Evolutionary conservation across 441 rosid genomes (phyloP), one percentile per base, ranked within the genome.

Genomic region (Hura crepitans): DNA sequence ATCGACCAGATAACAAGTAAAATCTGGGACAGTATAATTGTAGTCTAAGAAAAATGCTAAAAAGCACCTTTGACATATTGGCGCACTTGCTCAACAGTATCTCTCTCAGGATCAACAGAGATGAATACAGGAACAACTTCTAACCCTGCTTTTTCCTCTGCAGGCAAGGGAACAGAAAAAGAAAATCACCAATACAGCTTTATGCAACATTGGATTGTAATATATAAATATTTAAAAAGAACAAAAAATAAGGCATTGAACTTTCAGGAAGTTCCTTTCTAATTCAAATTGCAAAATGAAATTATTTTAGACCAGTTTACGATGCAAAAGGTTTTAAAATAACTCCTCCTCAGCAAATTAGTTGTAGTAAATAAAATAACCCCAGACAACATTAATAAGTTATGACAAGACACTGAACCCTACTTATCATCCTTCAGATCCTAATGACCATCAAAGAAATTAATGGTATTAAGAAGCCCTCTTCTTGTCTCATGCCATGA

Each of bases 91-190:
- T 90, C 90, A 66, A 85, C 87, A 4, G 91, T 85, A 81, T 94
- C 99, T 81, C 97, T 85, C 85, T 90, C 97, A 37, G 99, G 99
- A 80, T 94, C 99, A 64, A 94, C 93, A 73, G 94, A 87, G 74
- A 94, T 89, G 79, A 92, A 94, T 46, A 92, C 80, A 45, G 96
- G 96, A 35, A 86, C 86, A 63, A 94, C 79, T 57, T 90, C 96
- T 33, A 86, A 68, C 58, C 97, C 94, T 0, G 83, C 82, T 46
- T 89, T 92, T 61, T 82, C 93, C 85, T 90, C 99, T 94, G 71
- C 56, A 72, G 55, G 71, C 50, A 75, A 60, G 22, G 14, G 37
- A 50, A 37, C 15, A 63, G 14, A 13, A 28, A 45, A 47, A 28
- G 25, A 62, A 56, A 45, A 45, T 14, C 42, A 65, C 11, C 54